Evolutionary conservation across 2,329 filamentous ascomycete species (phyloP).

Genomic region (Diaporthe batatas): DNA sequence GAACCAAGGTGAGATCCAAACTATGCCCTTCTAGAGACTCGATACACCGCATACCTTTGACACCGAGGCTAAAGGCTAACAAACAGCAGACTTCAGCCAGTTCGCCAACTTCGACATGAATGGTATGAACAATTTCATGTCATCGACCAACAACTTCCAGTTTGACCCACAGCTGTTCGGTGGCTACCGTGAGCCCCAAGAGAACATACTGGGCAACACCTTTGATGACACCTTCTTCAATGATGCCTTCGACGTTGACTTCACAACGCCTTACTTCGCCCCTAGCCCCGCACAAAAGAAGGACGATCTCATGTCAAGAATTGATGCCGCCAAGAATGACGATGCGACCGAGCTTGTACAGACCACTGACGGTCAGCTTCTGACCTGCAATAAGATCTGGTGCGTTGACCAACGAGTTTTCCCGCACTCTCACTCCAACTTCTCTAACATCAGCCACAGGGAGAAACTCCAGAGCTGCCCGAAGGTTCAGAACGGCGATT

Average conservation of each 20-base stretch:
- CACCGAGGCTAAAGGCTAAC: constrained; percentile 43
- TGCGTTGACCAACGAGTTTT: constrained; percentile 61
- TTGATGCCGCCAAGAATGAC: constrained; percentile 80
- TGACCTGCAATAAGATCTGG: constrained; percentile 95
- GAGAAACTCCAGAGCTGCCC: constrained; percentile 89
- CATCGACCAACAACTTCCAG: constrained; percentile 82
- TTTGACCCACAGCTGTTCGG: constrained; percentile 95
- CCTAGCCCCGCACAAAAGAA: constrained; percentile 53
- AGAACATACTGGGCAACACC: constrained; percentile 78
- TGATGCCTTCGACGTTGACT: constrained; percentile 91
- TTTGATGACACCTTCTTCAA: constrained; percentile 79
- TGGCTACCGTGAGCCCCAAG: constrained; percentile 91
- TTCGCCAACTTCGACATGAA: constrained; percentile 62
- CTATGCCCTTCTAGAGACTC: background rate
- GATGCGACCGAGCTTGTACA: constrained; percentile 69
- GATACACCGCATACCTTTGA: background rate
- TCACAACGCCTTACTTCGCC: constrained; percentile 84
- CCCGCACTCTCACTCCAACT: constrained; percentile 4
- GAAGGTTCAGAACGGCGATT: constrained; percentile 89
- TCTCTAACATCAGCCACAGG: constrained; percentile 70
- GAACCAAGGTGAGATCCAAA: constrained; percentile 53
- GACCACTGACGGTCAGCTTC: constrained; percentile 70
- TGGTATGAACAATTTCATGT: constrained; percentile 81
- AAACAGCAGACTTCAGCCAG: constrained; percentile 52
- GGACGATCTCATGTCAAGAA: constrained; percentile 77